Evolutionary conservation across 2,329 filamentous ascomycete genomes (phyloP).

Genomic region (Fusarium devonianum): DNA sequence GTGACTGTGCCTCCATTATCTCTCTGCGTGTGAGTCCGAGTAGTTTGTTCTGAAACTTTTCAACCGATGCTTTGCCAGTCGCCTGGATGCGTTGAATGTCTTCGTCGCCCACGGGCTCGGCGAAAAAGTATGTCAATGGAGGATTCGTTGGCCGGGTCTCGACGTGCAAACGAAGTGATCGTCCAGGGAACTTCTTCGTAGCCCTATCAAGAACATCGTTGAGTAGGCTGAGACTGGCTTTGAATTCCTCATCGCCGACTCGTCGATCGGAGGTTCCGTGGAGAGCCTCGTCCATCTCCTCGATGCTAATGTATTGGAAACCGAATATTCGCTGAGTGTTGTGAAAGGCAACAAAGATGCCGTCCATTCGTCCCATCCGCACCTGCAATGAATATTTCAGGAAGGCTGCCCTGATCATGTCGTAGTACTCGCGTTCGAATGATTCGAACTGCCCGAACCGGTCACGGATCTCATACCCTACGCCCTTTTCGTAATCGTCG

Average conservation of each 20-base stretch:
- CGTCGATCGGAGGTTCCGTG: constrained; percentile 74
- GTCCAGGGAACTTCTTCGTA: constrained; percentile 75
- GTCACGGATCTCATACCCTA: constrained; percentile 85
- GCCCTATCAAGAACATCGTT: constrained; percentile 82
- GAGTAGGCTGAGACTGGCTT: constrained; percentile 77
- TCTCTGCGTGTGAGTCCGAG: constrained; percentile 57
- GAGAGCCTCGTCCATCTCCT: constrained; percentile 89
- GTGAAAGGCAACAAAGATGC: constrained; percentile 96
- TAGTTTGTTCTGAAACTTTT: constrained; percentile 71
- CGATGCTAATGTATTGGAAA: constrained; percentile 89
- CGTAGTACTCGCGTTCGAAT: constrained; percentile 93
- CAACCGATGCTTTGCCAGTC: constrained; percentile 67
- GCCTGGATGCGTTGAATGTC: constrained; percentile 79
- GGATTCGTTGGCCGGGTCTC: constrained; percentile 70
- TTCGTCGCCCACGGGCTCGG: constrained; percentile 78
- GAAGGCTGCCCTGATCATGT: constrained; percentile 94
- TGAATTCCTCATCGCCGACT: constrained; percentile 86
- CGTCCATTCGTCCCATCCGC: constrained; percentile 97
- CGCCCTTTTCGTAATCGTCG: constrained; percentile 71
- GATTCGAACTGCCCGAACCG: constrained; percentile 85
- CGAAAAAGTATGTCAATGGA: constrained; percentile 87
- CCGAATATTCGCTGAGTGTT: constrained; percentile 96
- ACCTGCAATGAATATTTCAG: constrained; percentile 97
- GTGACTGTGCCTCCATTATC: constrained; percentile 39
- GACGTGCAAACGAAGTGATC: constrained; percentile 80